These are phyloP conservation scores for Globisporangium spinosum DNA, from an alignment of 352 stramenopile species.

Conservation along the genomic window DNA sequence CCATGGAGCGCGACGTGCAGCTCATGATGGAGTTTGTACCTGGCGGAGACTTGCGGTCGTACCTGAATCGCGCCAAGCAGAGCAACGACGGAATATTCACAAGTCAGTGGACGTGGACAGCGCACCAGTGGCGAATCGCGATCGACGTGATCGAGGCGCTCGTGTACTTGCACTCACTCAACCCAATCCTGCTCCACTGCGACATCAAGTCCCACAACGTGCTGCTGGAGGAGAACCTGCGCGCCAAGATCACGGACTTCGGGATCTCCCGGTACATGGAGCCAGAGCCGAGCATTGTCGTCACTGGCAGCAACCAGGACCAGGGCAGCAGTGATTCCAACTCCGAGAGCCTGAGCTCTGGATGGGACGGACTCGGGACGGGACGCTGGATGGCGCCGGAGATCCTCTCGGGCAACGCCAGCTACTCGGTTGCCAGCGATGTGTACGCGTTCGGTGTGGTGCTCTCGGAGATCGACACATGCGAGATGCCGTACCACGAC, in stretches of 20 bases:
- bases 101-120: constrained; percentile 42
- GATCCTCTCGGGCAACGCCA: constrained; percentile 17
- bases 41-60: constrained; percentile 14
- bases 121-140: constrained; percentile 33
- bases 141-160: constrained; percentile 47
- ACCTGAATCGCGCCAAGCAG: constrained; percentile 6
- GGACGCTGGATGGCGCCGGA: constrained; percentile 27
- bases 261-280: constrained; percentile 35
- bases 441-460: constrained; percentile 35
- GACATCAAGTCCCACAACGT: constrained; percentile 42
- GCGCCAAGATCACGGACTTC: constrained; percentile 43
- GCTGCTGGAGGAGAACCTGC: constrained; percentile 30
- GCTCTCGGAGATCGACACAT: constrained; percentile 64
- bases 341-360: not conserved
- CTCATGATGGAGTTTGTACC: constrained; percentile 24
- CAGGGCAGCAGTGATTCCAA: not conserved
- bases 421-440: constrained; percentile 18
- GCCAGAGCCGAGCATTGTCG: not conserved
- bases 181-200: constrained; percentile 32
- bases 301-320: not conserved
- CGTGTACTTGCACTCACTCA: constrained; percentile 45
- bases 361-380: constrained; percentile 12
- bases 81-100: constrained; percentile 17
- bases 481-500: constrained; percentile 58
- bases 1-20: constrained; percentile 17